Evolutionary conservation across 352 stramenopile genomes (phyloP).

Genomic region (Aphanomyces invadans): DNA sequence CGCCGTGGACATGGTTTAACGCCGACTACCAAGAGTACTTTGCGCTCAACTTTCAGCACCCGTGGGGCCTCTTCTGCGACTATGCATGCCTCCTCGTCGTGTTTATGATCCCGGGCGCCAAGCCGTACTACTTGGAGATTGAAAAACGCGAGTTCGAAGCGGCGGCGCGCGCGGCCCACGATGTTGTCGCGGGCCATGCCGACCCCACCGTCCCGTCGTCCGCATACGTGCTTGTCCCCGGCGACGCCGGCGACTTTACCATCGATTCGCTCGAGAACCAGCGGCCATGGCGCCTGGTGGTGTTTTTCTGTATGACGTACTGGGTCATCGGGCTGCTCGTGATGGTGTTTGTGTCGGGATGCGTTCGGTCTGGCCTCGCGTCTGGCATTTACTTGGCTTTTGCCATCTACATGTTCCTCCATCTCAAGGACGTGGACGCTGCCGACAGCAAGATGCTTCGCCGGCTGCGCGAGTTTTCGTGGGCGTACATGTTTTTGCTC

Average conservation of each 20-base stretch:
- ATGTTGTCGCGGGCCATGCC: not conserved
- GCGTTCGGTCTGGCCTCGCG: constrained; percentile 16
- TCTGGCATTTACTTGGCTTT: constrained; percentile 24
- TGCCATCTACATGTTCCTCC: constrained; percentile 22
- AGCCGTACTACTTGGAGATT: constrained; percentile 22
- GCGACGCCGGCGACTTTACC: constrained; percentile 17
- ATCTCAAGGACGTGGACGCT: not conserved
- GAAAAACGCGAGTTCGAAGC: constrained; percentile 9
- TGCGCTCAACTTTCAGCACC: constrained; percentile 58
- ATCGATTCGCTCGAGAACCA: not conserved
- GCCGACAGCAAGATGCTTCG: not conserved
- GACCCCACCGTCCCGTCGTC: not conserved
- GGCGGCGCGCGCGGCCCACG: not conserved
- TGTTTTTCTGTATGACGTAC: constrained; percentile 23
- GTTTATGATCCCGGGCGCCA: constrained; percentile 51
- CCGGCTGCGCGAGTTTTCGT: constrained; percentile 17
- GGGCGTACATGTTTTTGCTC: constrained; percentile 55
- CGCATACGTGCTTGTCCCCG: not conserved
- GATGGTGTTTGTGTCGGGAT: constrained; percentile 20
- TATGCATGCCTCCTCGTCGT: constrained; percentile 62
- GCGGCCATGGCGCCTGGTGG: not conserved
- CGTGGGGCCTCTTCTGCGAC: constrained; percentile 67
- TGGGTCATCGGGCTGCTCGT: constrained; percentile 22
- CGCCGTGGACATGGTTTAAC: constrained; percentile 16
- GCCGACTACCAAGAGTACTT: constrained; percentile 55